Base-by-base conservation (phyloP, 768 basidiomycete genomes). In the Boletus eberwhitei region DNA sequence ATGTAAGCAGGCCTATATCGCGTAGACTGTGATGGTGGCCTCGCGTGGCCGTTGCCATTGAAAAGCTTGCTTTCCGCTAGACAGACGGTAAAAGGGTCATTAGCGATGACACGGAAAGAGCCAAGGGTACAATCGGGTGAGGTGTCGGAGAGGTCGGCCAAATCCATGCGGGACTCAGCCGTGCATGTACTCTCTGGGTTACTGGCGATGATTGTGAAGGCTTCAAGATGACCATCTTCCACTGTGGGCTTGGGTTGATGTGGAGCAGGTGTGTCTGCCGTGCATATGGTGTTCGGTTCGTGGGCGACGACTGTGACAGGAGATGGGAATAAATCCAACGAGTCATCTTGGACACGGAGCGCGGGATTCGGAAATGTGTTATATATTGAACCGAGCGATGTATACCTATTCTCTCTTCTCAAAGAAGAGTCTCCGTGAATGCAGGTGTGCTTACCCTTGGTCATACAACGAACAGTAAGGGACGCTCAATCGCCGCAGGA, bases 351-450 rank as follows among this genome's bases (percentile, higher is more conserved):
- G 31, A 74, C 52, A 42, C 68, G 75, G 4, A 98, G 82, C 2
- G 90, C 86, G 2, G 96, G 95, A 64, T 98, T 98, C 0, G 86
- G 93, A 67, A 87, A 88, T 0, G 97, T 98, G 73, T 98, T 97
- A 73, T 84, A 91, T 8, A 89, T 93, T 12, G 95, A 97, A 17
- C 97, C 96, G 19, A 99, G 83, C 5, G 96, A 98, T 3, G 97
- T 99, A 71, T 96, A 99, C n/a, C 94, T 96, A 59, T 45, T 7
- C 38, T 21, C 21, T 41, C 16, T 8, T 32, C 43, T 53, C 32
- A 57, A 38, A 42, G 34, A 35, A 9, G 24, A 21, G 37, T 31
- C 37, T 29, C 50, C 22, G 39, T 4, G 47, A 43, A 21, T 45
- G 37, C 14, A 47, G 48, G 1, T 12, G 48, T 48, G 12, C 86